phyloP scores from a whole-genome alignment of 768 basidiomycete genomes.

The Dendrothele bispora region DNA sequence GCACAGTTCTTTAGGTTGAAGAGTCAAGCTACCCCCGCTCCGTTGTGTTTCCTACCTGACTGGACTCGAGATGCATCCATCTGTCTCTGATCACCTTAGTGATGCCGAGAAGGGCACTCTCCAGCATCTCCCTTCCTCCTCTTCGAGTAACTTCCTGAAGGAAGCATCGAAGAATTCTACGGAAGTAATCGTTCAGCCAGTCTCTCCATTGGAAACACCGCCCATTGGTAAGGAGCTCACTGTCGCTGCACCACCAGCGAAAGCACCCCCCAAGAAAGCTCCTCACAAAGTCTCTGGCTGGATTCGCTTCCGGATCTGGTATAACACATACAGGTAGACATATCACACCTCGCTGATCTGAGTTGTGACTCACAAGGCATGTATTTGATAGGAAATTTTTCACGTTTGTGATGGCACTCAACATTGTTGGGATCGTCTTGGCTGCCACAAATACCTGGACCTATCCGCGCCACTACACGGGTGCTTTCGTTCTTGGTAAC shows the following conservation, averaged over 20 bases:
- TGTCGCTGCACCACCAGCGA: slow-evolving; percentile 6
- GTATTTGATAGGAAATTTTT: slow-evolving; percentile 69
- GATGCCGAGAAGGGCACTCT: slow-evolving; percentile 6
- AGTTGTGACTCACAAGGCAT: background rate
- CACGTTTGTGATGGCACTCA: slow-evolving; percentile 57
- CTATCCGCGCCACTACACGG: slow-evolving; percentile 64
- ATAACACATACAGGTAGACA: slow-evolving; percentile 71
- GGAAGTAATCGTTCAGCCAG: background rate
- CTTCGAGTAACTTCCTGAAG: background rate
- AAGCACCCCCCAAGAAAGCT: slow-evolving; percentile 24
- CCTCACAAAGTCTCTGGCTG: slow-evolving; percentile 46
- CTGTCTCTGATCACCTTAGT: background rate
- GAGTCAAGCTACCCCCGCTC: too few species aligned
- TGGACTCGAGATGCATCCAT: slow-evolving; percentile 3
- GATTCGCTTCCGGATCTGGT: slow-evolving; percentile 70
- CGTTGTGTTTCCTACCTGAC: too few species aligned
- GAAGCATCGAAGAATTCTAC: background rate
- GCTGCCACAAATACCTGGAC: slow-evolving; percentile 65
- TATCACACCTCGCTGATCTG: background rate
- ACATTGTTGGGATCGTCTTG: slow-evolving; percentile 57
- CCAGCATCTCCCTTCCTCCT: slow-evolving; percentile 2
- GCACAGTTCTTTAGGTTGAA: too few species aligned
- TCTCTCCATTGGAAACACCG: too few species aligned
- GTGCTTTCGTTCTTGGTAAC: slow-evolving; percentile 76
- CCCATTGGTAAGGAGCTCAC: slow-evolving; percentile 4